Conservation (phyloP, 2,329 filamentous ascomycete genomes). For the Penicillium sp. region DNA sequence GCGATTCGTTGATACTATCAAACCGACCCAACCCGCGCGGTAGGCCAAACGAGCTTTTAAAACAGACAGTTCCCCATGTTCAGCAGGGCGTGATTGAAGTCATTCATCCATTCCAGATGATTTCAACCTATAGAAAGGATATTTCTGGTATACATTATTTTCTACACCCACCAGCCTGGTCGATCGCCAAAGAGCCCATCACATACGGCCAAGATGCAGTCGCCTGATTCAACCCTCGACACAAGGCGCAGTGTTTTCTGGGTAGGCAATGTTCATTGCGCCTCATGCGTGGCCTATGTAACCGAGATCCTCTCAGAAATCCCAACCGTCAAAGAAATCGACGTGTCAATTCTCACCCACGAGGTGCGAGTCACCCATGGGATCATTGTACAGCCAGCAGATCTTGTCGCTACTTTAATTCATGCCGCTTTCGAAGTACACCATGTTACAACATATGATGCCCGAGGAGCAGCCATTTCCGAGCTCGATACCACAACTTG, state of each 20-base stretch:
- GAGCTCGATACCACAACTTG: constrained; percentile 38
- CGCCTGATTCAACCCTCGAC: not conserved
- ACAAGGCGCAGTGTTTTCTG: constrained; percentile 37
- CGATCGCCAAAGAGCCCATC: constrained; percentile 8
- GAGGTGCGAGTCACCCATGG: constrained; percentile 45
- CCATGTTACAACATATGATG: constrained; percentile 43
- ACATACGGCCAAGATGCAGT: constrained; percentile 12
- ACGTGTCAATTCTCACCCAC: constrained; percentile 46
- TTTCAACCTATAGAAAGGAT: not conserved
- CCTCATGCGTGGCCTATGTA: constrained; percentile 49
- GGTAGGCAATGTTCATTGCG: constrained; percentile 51
- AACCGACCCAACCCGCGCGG: constrained; percentile 8
- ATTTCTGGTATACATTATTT: not conserved
- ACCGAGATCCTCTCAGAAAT: constrained; percentile 43
- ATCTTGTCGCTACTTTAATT: constrained; percentile 40
- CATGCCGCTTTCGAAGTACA: constrained; percentile 50
- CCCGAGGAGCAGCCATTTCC: constrained; percentile 28
- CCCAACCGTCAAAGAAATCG: constrained; percentile 35
- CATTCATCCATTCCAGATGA: not conserved
- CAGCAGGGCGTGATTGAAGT: not conserved
- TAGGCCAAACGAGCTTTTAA: constrained; percentile 1
- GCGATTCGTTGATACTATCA: constrained; percentile 8
- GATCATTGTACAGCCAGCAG: constrained; percentile 27
- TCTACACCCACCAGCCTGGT: not conserved
- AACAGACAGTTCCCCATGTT: not conserved